A percentile compares a stretch with the other conserved stretches of the same genome.
Evolutionary conservation across 2,329 filamentous ascomycete genomes (phyloP).

Genomic region (Aspergillus sp.): DNA sequence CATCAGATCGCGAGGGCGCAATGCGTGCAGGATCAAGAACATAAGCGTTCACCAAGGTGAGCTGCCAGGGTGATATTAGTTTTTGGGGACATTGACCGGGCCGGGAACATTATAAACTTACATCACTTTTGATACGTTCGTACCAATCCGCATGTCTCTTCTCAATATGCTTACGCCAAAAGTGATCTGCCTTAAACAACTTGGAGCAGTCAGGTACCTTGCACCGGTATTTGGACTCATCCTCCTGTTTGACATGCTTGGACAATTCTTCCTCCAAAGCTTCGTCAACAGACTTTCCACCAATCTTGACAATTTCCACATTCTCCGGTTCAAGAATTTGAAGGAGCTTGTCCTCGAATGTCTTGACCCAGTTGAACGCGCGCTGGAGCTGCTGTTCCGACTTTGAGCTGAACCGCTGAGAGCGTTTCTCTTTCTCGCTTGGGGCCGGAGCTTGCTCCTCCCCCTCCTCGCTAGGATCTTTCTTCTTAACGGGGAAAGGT

Average conservation of each 20-base stretch:
- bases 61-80: slow-evolving; percentile 54
- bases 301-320: slow-evolving; percentile 84
- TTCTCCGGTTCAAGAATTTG: slow-evolving; percentile 89
- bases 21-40: slow-evolving; percentile 94
- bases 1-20: slow-evolving; percentile 86
- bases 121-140: slow-evolving; percentile 76
- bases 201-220: slow-evolving; percentile 95
- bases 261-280: slow-evolving; percentile 80
- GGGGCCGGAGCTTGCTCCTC: slow-evolving; percentile 65
- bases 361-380: slow-evolving; percentile 98
- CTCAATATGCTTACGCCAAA: slow-evolving; percentile 97
- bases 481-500: slow-evolving; percentile 80
- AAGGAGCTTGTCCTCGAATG: slow-evolving; percentile 93
- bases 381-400: slow-evolving; percentile 88
- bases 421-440: slow-evolving; percentile 76
- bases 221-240: slow-evolving; percentile 95
- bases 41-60: slow-evolving; percentile 89
- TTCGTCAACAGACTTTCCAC: slow-evolving; percentile 82
- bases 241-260: slow-evolving; percentile 94
- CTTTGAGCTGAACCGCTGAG: slow-evolving; percentile 68
- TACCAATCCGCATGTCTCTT: slow-evolving; percentile 92
- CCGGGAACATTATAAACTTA: slow-evolving; percentile 48
- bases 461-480: slow-evolving; percentile 61
- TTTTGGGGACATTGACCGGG: background rate
- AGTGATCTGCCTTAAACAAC: slow-evolving; percentile 93